These are phyloP conservation scores for Filosporella fistucella DNA, from an alignment of 495 filamentous ascomycete genomes.

Conservation along the genomic window DNA sequence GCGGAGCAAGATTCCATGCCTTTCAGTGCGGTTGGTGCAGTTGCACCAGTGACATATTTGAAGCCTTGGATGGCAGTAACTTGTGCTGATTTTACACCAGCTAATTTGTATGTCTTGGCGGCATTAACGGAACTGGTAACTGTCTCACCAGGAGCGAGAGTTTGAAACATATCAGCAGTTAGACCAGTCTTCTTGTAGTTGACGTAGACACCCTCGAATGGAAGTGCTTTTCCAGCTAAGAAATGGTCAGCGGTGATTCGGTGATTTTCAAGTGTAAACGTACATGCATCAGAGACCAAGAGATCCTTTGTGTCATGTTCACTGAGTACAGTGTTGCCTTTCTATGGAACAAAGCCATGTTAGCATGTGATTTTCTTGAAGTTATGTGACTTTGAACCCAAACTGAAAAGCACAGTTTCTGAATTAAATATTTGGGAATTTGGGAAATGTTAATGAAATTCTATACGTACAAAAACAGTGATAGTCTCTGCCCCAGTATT, in stretches of 20 bases:
- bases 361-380: too few species aligned
- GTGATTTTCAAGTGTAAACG: background rate
- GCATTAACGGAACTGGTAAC: conserved; percentile 24
- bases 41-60: conserved; percentile 22
- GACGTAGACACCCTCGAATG: conserved; percentile 26
- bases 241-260: background rate
- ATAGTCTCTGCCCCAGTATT: conserved; percentile 26
- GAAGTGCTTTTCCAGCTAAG: conserved; percentile 20
- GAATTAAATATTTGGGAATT: too few species aligned
- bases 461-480: conserved; percentile 27
- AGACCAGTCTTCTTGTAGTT: conserved; percentile 24
- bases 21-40: conserved; percentile 19
- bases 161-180: conserved; percentile 23
- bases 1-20: conserved; percentile 16
- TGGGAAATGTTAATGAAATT: too few species aligned
- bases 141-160: conserved; percentile 24
- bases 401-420: too few species aligned
- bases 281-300: conserved; percentile 20
- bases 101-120: conserved; percentile 23
- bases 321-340: conserved; percentile 28
- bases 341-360: too few species aligned
- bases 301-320: conserved; percentile 27
- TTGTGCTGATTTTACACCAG: conserved; percentile 16
- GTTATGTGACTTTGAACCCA: too few species aligned
- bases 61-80: conserved; percentile 25